A percentile compares a stretch with the other conserved stretches of the same genome.
Conservation (phyloP, 140 eudicot species). For the Ambrosia hybrid region DNA sequence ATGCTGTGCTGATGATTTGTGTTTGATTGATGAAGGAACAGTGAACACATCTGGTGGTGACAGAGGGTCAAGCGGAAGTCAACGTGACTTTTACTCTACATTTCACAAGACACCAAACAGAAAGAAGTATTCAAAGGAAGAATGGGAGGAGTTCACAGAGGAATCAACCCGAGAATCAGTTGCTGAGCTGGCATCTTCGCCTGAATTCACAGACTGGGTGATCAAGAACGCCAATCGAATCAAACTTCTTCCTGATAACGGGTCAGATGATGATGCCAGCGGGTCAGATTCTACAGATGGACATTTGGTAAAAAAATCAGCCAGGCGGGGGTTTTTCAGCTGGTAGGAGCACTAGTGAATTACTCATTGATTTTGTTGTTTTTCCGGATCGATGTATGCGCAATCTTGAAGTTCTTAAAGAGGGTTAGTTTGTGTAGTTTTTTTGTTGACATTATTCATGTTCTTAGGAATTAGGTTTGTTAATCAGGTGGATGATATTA, state of each 20-base stretch:
- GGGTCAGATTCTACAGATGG: slow-evolving; percentile 68
- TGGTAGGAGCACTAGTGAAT: slow-evolving; percentile 31
- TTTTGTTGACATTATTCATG: not conserved
- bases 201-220: slow-evolving; percentile 82
- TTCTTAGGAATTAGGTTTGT: not conserved
- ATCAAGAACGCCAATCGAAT: slow-evolving; percentile 58
- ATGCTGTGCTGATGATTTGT: not conserved
- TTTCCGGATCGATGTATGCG: not conserved
- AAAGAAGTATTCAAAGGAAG: slow-evolving; percentile 62
- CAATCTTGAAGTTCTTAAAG: not conserved
- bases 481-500: not conserved
- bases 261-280: slow-evolving; percentile 49
- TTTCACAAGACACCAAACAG: slow-evolving; percentile 70
- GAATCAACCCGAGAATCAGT: slow-evolving; percentile 72
- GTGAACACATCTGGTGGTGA: slow-evolving; percentile 35
- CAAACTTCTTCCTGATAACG: slow-evolving; percentile 45
- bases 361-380: slow-evolving; percentile 8
- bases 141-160: slow-evolving; percentile 80
- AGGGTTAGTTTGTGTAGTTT: slow-evolving; percentile 17
- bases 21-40: slow-evolving; percentile 36
- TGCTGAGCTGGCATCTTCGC: slow-evolving; percentile 63
- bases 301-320: slow-evolving; percentile 36
- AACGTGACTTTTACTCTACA: slow-evolving; percentile 56
- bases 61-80: slow-evolving; percentile 25
- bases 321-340: slow-evolving; percentile 44